Percentiles rank a stretch among this genome's conserved stretches.
phyloP scores from a whole-genome alignment of 2,329 filamentous ascomycete species.

The Coniella vitis region DNA sequence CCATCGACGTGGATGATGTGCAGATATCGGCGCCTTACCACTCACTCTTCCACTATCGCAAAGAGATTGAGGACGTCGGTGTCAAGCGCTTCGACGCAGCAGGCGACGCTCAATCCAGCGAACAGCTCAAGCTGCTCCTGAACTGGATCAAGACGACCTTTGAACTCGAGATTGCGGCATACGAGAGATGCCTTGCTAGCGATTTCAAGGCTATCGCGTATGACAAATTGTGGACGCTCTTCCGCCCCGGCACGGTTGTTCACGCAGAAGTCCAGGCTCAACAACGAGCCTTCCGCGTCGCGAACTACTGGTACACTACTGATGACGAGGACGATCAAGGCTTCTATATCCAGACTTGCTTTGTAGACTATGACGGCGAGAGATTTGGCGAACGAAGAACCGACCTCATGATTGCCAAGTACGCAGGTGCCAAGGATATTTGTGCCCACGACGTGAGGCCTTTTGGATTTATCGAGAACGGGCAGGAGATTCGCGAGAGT shows the following conservation, averaged over 20 bases:
- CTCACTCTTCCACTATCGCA: slow-evolving; percentile 23
- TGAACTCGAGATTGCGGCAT: slow-evolving; percentile 23
- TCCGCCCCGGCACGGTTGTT: slow-evolving; percentile 23
- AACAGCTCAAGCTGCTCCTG: slow-evolving; percentile 21
- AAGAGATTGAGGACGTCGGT: slow-evolving; percentile 20
- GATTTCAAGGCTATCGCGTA: slow-evolving; percentile 22
- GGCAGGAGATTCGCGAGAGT: slow-evolving; percentile 14
- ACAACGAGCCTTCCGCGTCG: slow-evolving; percentile 25
- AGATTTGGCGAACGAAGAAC: slow-evolving; percentile 22
- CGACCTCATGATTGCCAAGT: slow-evolving; percentile 23
- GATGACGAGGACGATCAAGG: slow-evolving; percentile 18
- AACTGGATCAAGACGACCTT: slow-evolving; percentile 22
- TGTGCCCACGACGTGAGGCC: slow-evolving; percentile 25
- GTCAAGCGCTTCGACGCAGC: slow-evolving; percentile 15
- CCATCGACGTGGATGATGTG: slow-evolving; percentile 20
- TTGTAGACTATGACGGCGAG: slow-evolving; percentile 31
- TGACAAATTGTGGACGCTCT: slow-evolving; percentile 26
- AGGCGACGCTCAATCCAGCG: slow-evolving; percentile 20
- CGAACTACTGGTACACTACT: slow-evolving; percentile 24
- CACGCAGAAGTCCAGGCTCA: slow-evolving; percentile 21
- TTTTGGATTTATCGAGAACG: slow-evolving; percentile 23
- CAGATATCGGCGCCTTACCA: slow-evolving; percentile 20
- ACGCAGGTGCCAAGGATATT: slow-evolving; percentile 22
- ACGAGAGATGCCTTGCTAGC: slow-evolving; percentile 21
- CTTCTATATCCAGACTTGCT: slow-evolving; percentile 21